phyloP scores from a whole-genome alignment of 106 monocot species.

The Dioscorea alata region DNA sequence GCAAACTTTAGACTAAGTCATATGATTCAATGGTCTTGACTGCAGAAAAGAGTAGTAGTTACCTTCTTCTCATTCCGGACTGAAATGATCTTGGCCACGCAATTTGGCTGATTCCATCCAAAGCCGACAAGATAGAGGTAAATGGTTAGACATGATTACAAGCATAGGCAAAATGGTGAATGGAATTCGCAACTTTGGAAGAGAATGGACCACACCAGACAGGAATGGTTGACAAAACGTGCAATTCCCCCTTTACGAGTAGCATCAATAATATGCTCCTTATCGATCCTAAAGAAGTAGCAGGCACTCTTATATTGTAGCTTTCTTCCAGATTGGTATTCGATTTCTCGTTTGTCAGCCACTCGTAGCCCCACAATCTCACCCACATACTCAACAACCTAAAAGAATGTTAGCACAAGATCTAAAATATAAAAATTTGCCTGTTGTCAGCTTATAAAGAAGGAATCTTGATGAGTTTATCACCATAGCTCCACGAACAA shows the following conservation, averaged over 20 bases:
- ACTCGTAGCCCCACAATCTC: slow-evolving; percentile 85
- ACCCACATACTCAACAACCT: slow-evolving; percentile 99
- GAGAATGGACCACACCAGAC: slow-evolving; percentile 40
- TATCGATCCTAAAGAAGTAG: slow-evolving; percentile 96
- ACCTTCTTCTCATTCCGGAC: slow-evolving; percentile 89
- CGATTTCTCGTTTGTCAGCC: slow-evolving; percentile 92
- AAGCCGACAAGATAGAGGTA: slow-evolving; percentile 10
- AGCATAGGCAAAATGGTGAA: background rate
- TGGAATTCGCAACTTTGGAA: background rate
- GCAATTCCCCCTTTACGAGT: slow-evolving; percentile 95
- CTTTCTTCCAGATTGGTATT: slow-evolving; percentile 75
- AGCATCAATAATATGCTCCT: slow-evolving; percentile 93
- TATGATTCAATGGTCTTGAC: no score
- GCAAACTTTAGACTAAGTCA: no score
- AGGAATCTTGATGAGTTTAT: background rate
- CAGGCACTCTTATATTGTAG: slow-evolving; percentile 95
- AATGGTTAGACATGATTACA: background rate
- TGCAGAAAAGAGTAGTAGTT: background rate
- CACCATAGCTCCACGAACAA: slow-evolving; percentile 83
- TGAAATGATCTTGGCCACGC: slow-evolving; percentile 89
- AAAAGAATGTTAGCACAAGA: slow-evolving; percentile 3
- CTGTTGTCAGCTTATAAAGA: no score
- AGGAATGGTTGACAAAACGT: slow-evolving; percentile 96
- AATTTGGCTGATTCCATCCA: slow-evolving; percentile 70
- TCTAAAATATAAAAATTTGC: background rate